Percentiles rank a stretch among this genome's conserved stretches.
phyloP scores from a whole-genome alignment of 2,329 filamentous ascomycete genomes.

The Chalara sp. region DNA sequence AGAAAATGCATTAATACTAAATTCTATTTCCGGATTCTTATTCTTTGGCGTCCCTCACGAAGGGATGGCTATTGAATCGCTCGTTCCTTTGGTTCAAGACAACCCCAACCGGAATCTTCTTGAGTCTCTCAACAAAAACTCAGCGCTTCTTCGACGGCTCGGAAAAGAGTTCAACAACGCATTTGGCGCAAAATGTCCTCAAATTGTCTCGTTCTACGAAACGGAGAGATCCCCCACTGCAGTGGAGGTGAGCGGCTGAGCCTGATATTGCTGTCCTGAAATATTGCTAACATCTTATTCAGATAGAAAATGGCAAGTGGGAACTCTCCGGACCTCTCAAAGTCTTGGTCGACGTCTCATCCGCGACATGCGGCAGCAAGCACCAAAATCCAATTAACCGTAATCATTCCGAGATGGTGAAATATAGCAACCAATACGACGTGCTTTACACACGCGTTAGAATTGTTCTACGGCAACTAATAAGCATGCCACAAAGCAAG shows the following conservation, averaged over 20 bases:
- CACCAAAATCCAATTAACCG: background rate
- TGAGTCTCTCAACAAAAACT: constrained; percentile 14
- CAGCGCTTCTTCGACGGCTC: constrained; percentile 7
- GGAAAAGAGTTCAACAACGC: constrained; percentile 3
- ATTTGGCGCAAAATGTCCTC: background rate
- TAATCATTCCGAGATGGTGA: background rate
- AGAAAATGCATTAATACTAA: background rate
- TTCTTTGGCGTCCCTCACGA: constrained; percentile 14
- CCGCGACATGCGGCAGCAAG: background rate
- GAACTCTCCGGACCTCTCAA: background rate
- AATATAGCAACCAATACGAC: background rate
- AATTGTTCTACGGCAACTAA: background rate
- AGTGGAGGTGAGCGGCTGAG: background rate
- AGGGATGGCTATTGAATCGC: constrained; percentile 11
- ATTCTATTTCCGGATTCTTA: constrained; percentile 1
- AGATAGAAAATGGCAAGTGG: background rate
- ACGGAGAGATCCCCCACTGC: constrained; percentile 1
- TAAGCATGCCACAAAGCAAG: background rate
- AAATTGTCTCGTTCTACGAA: constrained; percentile 2
- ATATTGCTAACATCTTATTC: background rate
- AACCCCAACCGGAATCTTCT: constrained; percentile 10
- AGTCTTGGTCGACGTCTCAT: background rate
- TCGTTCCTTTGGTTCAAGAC: constrained; percentile 10
- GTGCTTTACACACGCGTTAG: background rate
- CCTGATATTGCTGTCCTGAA: background rate